phyloP scores from a whole-genome alignment of 176 grass and related monocot genomes.

The Carex cristatella region DNA sequence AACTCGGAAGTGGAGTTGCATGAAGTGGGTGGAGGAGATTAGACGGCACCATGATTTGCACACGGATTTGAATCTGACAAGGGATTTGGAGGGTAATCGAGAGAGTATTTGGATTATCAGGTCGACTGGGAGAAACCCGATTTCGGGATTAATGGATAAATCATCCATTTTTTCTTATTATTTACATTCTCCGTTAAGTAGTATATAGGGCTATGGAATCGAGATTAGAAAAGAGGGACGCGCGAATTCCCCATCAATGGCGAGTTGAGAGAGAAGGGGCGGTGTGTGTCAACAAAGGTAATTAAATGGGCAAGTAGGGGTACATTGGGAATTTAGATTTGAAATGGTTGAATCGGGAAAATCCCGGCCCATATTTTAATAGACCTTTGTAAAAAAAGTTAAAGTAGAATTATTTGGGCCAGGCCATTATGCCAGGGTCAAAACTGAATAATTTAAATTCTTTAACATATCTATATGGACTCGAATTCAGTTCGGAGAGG shows the following conservation, averaged over 20 bases:
- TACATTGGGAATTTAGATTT: not conserved
- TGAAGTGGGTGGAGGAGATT: slow-evolving; percentile 33
- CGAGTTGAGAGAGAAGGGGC: no score
- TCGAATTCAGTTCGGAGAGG: no score
- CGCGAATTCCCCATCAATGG: not conserved
- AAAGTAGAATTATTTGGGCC: not conserved
- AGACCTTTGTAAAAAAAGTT: not conserved
- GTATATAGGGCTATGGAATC: not conserved
- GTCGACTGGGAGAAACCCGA: slow-evolving; percentile 28
- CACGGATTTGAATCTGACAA: slow-evolving; percentile 40
- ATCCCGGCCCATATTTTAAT: not conserved
- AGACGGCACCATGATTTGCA: slow-evolving; percentile 33
- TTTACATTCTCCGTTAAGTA: not conserved
- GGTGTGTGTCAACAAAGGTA: no score
- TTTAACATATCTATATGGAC: no score
- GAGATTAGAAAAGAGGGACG: not conserved
- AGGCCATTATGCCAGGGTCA: not conserved
- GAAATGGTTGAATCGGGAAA: not conserved
- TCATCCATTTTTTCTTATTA: not conserved
- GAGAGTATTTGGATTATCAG: slow-evolving; percentile 33
- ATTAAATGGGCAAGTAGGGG: not conserved
- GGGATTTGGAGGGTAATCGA: slow-evolving; percentile 33
- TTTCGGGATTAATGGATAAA: not conserved
- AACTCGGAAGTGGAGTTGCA: slow-evolving; percentile 27
- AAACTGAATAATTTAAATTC: no score